Conservation (phyloP, 2,329 filamentous ascomycete genomes). For the Aspergillus hiratsukae region DNA sequence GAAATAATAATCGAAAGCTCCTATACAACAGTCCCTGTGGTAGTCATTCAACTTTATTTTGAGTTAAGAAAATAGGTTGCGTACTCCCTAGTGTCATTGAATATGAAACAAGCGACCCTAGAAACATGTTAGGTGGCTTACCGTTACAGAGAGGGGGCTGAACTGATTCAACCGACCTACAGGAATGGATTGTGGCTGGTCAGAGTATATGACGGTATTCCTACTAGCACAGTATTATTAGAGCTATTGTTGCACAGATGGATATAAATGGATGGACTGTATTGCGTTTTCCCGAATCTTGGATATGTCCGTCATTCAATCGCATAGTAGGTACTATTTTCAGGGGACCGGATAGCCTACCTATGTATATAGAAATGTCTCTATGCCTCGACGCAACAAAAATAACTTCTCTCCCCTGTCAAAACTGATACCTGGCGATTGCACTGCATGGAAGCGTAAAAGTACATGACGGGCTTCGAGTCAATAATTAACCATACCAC, state of each 20-base stretch:
- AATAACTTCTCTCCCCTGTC: not conserved
- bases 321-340: not conserved
- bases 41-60: not conserved
- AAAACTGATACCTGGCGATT: not conserved
- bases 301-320: not conserved
- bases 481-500: not conserved
- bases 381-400: not conserved
- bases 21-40: not conserved
- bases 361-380: not conserved
- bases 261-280: not conserved
- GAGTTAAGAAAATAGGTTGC: slow-evolving; percentile 3
- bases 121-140: slow-evolving; percentile 4
- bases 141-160: slow-evolving; percentile 7
- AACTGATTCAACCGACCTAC: not conserved
- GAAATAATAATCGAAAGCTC: not conserved
- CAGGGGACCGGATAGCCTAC: too few species aligned
- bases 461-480: not conserved
- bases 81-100: not conserved
- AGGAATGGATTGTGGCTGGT: not conserved
- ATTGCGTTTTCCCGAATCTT: not conserved
- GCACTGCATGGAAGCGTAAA: not conserved
- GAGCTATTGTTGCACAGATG: not conserved
- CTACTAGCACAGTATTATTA: not conserved
- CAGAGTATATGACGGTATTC: not conserved
- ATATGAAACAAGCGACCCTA: slow-evolving; percentile 9